Conservation (phyloP, 2,329 filamentous ascomycete genomes). For the Cryphonectria japonica region DNA sequence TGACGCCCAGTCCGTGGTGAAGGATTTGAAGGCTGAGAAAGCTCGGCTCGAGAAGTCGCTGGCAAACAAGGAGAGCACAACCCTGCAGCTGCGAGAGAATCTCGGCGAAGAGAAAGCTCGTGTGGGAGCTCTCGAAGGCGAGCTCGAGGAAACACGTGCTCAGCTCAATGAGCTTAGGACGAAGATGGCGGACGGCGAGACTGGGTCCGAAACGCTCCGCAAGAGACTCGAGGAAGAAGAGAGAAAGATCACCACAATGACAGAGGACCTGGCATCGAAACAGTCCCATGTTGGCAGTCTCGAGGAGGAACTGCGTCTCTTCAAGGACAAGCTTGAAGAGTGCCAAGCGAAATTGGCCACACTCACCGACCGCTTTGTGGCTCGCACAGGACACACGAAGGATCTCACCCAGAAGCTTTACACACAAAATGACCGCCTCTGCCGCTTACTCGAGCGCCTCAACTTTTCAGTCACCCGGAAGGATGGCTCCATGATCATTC, state of each 20-base stretch:
- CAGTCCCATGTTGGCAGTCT: conserved; percentile 76
- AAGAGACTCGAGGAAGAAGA: conserved; percentile 78
- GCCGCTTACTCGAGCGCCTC: conserved; percentile 80
- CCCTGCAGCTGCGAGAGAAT: conserved; percentile 57
- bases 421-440: conserved; percentile 81
- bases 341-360: conserved; percentile 56
- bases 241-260: conserved; percentile 66
- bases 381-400: conserved; percentile 73
- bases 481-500: conserved; percentile 73
- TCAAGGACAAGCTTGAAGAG: conserved; percentile 66
- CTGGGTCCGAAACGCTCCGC: conserved; percentile 77
- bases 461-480: conserved; percentile 82
- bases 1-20: conserved; percentile 57
- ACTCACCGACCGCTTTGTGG: conserved; percentile 64
- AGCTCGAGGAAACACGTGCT: conserved; percentile 66
- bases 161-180: conserved; percentile 71
- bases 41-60: conserved; percentile 56
- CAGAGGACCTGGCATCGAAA: conserved; percentile 72
- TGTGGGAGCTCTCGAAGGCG: conserved; percentile 56
- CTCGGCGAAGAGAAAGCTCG: conserved; percentile 59
- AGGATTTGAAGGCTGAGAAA: conserved; percentile 62
- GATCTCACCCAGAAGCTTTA: conserved; percentile 85
- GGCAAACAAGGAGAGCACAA: conserved; percentile 54
- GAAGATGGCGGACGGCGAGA: conserved; percentile 81
- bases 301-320: conserved; percentile 73